Base-by-base conservation (phyloP, 768 basidiomycete species). In the Dacryopinax primogenitus region DNA sequence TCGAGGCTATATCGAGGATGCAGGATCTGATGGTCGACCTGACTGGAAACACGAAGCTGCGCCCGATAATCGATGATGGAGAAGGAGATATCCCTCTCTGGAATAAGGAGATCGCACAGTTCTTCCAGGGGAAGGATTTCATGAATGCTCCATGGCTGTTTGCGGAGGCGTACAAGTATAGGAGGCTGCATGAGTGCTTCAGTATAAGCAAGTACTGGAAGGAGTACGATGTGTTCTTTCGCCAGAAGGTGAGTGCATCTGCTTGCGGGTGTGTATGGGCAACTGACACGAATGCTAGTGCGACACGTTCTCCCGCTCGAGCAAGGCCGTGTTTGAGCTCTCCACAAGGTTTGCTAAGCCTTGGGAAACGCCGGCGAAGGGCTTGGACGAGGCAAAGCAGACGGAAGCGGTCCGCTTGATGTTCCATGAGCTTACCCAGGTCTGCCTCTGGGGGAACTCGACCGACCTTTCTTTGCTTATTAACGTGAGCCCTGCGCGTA, bases 61-160 rank as follows among this genome's bases (percentile, higher is more conserved):
- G 93, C 13, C 90, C 90, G 33, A 90, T 96, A 71, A 76, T 90
- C 33, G 94, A 96, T 73, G 94, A 96, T 71, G 84, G 82, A 63
- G 93, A 93, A 72, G 92, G 85, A 9, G 94, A 96, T 68, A 88
- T 97, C 33, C 86, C 92, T 4, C 80, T 96, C 7, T 97, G 93
- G 94, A 97, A 97, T 77, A 95, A 96, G 73, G 91, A 92, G 74
- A 94, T 95, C 58, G 91, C 91, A 44, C 92, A 90, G 73, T 96
- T 83, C 74, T 96, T 96, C 77, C 86, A 92, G 77, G 90, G 90
- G 84, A 90, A 89, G 75, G 86, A 90, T 71, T 93, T 92, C 72
- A 94, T 94, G 91, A 92, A 89, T 73, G 92, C 93, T 0, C 92
- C 92, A 3, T 95, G 92, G 93, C 78, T 96, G 18, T 96, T 97